Evolutionary conservation across 2,329 filamentous ascomycete genomes (phyloP), one percentile per base, ranked within the genome.

Genomic region (Fusarium cicatricum): DNA sequence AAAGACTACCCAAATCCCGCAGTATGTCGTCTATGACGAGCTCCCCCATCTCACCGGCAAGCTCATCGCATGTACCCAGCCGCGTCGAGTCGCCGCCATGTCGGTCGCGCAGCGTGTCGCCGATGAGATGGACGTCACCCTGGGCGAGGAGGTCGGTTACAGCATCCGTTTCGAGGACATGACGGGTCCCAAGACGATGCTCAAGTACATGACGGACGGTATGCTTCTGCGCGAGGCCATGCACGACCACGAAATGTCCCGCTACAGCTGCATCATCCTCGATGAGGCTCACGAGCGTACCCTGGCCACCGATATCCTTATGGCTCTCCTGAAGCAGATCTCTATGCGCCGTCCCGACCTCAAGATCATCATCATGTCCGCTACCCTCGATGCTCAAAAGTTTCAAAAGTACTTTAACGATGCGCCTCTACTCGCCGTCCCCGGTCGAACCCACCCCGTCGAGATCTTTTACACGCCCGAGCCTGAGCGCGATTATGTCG

Each of bases 131-230:
- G 95, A 98, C 72, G 94, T 97, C 65, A 87, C 84, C 55, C 84
- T 99, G 21, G 95, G 95, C 55, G 88, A 97, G 65, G 94, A 98
- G 77, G 93, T 99, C 50, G 95, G 95, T 76, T 99, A 98, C 80
- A 98, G 91, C 75, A 98, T 99, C 74, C 92, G 95, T 82, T 99
- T 99, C 76, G 96, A 99, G 77, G 95, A 99, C 75, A 90, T 88
- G 79, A 98, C 95, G 1, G 85, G 90, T 44, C 86, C 87, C 53
- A 92, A 91, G 75, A 99, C 95, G 2, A 86, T 96, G 58, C 85
- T 99, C 73, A 99, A 99, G 81, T 99, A 99, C 82, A 99, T 99
- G 95, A 99, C 96, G 38, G 95, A 99, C 72, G 96, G 96, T 85
- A 98, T 99, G 90, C 87, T 99, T 70, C 83, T 98, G 71, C 84